Evolutionary conservation across 495 filamentous ascomycete species (phyloP).

Genomic region (Neurospora sp.): DNA sequence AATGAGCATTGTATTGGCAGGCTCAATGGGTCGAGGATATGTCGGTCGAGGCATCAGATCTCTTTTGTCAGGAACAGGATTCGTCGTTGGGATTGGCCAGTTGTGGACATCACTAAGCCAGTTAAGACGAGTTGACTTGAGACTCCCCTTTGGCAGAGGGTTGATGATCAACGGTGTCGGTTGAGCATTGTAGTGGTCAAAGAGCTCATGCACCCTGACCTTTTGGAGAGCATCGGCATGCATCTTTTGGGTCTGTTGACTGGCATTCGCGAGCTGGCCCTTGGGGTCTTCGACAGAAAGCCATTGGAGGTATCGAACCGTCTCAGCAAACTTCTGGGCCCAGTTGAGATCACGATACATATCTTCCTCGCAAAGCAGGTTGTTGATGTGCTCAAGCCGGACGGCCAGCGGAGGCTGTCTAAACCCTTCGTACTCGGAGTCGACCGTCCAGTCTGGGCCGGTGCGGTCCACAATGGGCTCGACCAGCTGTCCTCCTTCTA

Average conservation of each 20-base stretch:
- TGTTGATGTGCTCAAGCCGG: slow-evolving; percentile 15
- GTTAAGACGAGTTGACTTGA: slow-evolving; percentile 14
- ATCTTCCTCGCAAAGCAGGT: slow-evolving; percentile 25
- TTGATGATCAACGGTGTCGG: slow-evolving; percentile 6
- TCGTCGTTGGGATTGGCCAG: slow-evolving; percentile 7
- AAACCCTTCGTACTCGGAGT: slow-evolving; percentile 12
- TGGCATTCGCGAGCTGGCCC: slow-evolving; percentile 10
- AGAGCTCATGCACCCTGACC: slow-evolving; percentile 16
- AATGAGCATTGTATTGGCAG: slow-evolving; percentile 10
- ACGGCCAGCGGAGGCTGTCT: slow-evolving; percentile 15
- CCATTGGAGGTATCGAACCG: slow-evolving; percentile 19
- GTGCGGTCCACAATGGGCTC: background rate
- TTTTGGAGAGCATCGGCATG: slow-evolving; percentile 15
- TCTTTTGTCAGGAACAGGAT: background rate
- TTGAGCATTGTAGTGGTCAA: slow-evolving; percentile 15
- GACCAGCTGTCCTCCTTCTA: background rate
- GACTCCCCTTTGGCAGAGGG: slow-evolving; percentile 2
- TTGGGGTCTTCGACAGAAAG: slow-evolving; percentile 10
- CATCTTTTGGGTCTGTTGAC: slow-evolving; percentile 6
- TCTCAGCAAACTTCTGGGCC: slow-evolving; percentile 10
- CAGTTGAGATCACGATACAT: slow-evolving; percentile 20
- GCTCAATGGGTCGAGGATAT: background rate
- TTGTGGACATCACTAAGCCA: slow-evolving; percentile 6
- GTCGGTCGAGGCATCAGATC: slow-evolving; percentile 5
- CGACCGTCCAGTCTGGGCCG: slow-evolving; percentile 11